Evolutionary conservation across 2,329 filamentous ascomycete species (phyloP).

Genomic region (Catunica adiposa): DNA sequence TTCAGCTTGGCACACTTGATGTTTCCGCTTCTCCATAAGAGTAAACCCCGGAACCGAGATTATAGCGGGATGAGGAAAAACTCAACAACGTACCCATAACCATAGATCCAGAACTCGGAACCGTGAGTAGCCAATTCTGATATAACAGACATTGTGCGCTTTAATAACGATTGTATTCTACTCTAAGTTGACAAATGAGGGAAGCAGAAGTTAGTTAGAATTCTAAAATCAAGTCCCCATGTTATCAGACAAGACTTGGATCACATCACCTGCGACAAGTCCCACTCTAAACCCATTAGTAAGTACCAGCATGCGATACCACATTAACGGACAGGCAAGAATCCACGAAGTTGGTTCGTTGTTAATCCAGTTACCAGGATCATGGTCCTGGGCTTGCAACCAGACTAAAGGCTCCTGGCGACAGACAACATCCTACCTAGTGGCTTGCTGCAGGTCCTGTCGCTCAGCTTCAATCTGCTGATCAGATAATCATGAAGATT

Average conservation of each 20-base stretch:
- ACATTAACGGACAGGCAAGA: background rate
- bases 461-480: too few relatives aligned
- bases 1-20: too few relatives aligned
- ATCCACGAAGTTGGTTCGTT: too few relatives aligned
- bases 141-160: constrained; percentile 23
- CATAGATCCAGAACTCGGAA: constrained; percentile 86
- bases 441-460: too few relatives aligned
- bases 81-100: constrained; percentile 57
- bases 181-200: background rate
- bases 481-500: too few relatives aligned
- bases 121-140: constrained; percentile 20
- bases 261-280: background rate
- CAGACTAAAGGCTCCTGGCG: background rate
- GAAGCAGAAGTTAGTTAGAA: too few relatives aligned
- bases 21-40: too few relatives aligned
- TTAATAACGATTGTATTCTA: background rate
- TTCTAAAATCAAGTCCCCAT: too few relatives aligned
- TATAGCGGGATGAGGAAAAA: too few relatives aligned
- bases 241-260: too few relatives aligned
- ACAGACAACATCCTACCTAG: background rate
- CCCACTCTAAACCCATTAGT: background rate
- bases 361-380: too few relatives aligned
- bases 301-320: background rate
- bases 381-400: background rate
- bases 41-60: too few relatives aligned